A percentile compares a stretch with the other conserved stretches of the same genome.
Conservation (phyloP, 1,284 basidiomycete species). For the Cutaneotrichosporon spelunceum region DNA sequence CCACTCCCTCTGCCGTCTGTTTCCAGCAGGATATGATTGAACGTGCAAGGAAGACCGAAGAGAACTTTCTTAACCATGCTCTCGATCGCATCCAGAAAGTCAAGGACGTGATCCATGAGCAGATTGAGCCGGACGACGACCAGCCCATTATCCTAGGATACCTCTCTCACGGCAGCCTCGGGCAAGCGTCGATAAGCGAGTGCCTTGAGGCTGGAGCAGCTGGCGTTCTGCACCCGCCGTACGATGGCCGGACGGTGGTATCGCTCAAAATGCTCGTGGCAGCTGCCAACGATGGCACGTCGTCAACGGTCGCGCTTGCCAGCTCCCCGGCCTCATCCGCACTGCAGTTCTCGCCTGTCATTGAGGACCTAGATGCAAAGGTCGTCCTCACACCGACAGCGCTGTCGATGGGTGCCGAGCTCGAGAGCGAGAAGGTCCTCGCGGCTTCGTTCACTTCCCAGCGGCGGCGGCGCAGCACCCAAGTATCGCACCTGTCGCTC, state of each 20-base stretch:
- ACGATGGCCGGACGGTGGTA: conserved; percentile 31
- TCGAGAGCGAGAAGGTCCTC: conserved; percentile 43
- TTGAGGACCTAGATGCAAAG: conserved; percentile 21
- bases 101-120: conserved; percentile 45
- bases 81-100: conserved; percentile 35
- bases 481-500: conserved; percentile 5
- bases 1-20: conserved; percentile 49
- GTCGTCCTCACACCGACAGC: conserved; percentile 46
- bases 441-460: conserved; percentile 9
- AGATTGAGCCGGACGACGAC: conserved; percentile 37
- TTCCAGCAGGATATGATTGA: conserved; percentile 51
- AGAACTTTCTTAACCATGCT: conserved; percentile 46
- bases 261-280: conserved; percentile 34
- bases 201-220: conserved; percentile 45
- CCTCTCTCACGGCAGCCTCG: conserved; percentile 42
- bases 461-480: conserved; percentile 16
- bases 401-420: conserved; percentile 38
- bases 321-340: background rate
- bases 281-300: conserved; percentile 30
- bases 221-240: conserved; percentile 49
- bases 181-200: conserved; percentile 32
- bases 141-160: conserved; percentile 46
- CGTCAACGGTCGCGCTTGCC: conserved; percentile 9
- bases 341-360: conserved; percentile 7
- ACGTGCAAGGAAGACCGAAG: conserved; percentile 42